Evolutionary conservation across 306 rosid genomes (phyloP), one percentile per base, ranked within the genome.

Genomic region (Hippophae rhamnoides): DNA sequence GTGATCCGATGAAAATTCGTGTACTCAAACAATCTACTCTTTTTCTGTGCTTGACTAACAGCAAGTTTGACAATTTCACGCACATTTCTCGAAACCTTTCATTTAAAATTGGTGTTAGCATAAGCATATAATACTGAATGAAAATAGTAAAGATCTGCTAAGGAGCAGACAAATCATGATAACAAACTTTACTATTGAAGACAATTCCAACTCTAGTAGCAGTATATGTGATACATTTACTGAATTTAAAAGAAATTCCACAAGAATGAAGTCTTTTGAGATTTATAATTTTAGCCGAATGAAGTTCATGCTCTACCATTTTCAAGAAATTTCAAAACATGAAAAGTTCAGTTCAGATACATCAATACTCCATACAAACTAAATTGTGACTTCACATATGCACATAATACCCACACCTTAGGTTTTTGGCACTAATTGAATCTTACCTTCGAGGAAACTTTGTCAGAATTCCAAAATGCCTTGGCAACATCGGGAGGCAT

Each of bases 401-500:
- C 27, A 51, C 13, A 12, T 51, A 55, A 26, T 49, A 13, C 26
- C 13, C 42, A 13, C 7, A 54, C 42, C 48, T 25, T 49, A 45
- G 41, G 25, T 50, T 63, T 47, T 13, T 54, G 46, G 26, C 59
- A 44, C 3, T 47, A 61, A 38, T 50, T 52, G 56, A 76, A 65
- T 62, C 90, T 80, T 70, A 93, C 99, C 99, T 89, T 93, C 52
- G 99, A 72, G 57, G 94, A 86, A 67, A 86, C 82, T 78, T 84
- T 88, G 58, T 88, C 94, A 53, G 92, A 74, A 55, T 75, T 61
- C 95, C 80, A 93, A 67, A 93, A 89, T 58, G 85, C 95, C 76
- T 86, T 86, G 54, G 95, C 97, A 65, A 93, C 82, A 54, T 93
- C 97, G 64, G 95, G 70, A 72, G 97, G 95, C 97, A 89, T 93